Evolutionary conservation across 1,284 basidiomycete species (phyloP).

Genomic region (Ceratobasidium sp.): DNA sequence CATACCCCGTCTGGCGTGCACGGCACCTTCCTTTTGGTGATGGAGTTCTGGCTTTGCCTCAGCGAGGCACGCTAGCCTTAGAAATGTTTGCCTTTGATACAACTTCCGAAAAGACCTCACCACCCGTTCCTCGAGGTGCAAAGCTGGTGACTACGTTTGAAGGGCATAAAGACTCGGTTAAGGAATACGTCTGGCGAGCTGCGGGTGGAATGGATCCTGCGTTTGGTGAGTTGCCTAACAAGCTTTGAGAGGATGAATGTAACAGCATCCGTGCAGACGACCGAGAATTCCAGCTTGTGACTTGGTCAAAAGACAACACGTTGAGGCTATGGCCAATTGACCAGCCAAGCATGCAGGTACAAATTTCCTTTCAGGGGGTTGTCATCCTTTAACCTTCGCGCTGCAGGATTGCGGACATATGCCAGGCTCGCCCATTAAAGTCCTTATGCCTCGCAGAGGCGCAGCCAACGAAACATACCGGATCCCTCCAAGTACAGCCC

Average conservation of each 20-base stretch:
- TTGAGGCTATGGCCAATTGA: constrained; percentile 92
- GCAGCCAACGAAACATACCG: constrained; percentile 49
- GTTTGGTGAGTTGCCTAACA: constrained; percentile 39
- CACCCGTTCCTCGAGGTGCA: constrained; percentile 58
- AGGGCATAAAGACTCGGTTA: constrained; percentile 93
- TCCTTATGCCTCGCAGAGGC: constrained; percentile 59
- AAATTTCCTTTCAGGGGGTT: neutral
- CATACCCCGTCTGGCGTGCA: constrained; percentile 94
- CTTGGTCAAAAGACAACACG: constrained; percentile 96
- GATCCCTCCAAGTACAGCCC: constrained; percentile 46
- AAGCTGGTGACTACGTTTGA: constrained; percentile 77
- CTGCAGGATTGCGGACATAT: constrained; percentile 58
- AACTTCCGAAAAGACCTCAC: constrained; percentile 48
- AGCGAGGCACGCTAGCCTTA: constrained; percentile 84
- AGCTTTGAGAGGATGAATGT: neutral
- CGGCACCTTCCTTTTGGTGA: constrained; percentile 91
- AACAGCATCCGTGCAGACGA: constrained; percentile 59
- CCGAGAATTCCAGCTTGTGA: constrained; percentile 90
- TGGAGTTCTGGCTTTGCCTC: constrained; percentile 89
- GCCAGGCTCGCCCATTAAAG: constrained; percentile 60
- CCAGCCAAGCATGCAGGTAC: constrained; percentile 72
- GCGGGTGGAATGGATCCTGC: constrained; percentile 59
- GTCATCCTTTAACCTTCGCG: neutral
- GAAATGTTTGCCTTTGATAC: constrained; percentile 70
- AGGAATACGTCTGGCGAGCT: constrained; percentile 97